Conservation (phyloP, 495 filamentous ascomycete species). For the Arthonia radiata region DNA sequence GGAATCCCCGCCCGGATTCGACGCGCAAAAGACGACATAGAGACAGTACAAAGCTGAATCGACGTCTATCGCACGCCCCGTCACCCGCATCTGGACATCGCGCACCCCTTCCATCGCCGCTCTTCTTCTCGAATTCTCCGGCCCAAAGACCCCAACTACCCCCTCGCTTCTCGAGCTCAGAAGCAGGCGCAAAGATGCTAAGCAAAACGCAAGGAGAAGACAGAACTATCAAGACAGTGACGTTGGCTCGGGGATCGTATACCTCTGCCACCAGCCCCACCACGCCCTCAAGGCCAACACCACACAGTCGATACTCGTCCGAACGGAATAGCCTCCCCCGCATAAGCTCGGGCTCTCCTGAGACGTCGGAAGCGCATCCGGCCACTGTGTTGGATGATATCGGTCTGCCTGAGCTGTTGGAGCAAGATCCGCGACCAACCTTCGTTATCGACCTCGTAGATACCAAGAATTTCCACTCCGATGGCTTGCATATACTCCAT, state of each 20-base stretch:
- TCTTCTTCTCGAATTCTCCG: constrained; percentile 32
- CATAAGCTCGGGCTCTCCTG: too few species aligned
- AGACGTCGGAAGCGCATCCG: too few species aligned
- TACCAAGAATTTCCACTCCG: constrained; percentile 22
- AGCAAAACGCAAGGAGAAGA: constrained; percentile 26
- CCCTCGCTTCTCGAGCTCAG: constrained; percentile 26
- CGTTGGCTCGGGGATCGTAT: constrained; percentile 33
- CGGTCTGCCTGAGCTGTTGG: constrained; percentile 27
- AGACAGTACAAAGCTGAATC: too few species aligned
- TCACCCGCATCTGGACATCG: too few species aligned
- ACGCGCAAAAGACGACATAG: too few species aligned
- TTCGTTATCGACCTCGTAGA: constrained; percentile 41
- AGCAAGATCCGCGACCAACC: constrained; percentile 40
- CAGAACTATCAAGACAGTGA: constrained; percentile 32
- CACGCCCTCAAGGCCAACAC: constrained; percentile 22
- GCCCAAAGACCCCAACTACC: constrained; percentile 21
- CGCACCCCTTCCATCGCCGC: constrained; percentile 27
- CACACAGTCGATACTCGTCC: constrained; percentile 19
- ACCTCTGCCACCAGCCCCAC: constrained; percentile 21
- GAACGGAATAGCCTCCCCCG: constrained; percentile 15
- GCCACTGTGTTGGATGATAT: constrained; percentile 11
- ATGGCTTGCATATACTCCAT: constrained; percentile 28
- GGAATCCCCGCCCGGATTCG: too few species aligned
- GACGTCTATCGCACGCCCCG: too few species aligned
- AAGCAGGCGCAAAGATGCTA: constrained; percentile 32